phyloP scores from a whole-genome alignment of 164 flowering plant species.

The Vitis rotundifolia region DNA sequence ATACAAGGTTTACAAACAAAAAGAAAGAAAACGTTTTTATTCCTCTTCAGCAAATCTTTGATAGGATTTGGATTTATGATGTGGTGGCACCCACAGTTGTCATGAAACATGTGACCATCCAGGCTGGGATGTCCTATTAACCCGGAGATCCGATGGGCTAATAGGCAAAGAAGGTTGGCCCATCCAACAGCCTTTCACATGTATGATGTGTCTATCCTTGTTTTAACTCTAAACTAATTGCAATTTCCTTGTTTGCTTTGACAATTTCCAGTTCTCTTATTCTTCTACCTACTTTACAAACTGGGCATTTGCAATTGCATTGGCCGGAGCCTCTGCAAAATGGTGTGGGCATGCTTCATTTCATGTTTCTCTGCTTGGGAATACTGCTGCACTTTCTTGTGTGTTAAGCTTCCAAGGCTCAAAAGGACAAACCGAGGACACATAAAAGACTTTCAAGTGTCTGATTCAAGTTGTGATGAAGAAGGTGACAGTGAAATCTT shows the following conservation, averaged over 20 bases:
- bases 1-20: too few relatives aligned
- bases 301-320: slow-evolving; percentile 45
- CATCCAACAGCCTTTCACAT: too few relatives aligned
- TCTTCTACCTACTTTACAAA: slow-evolving; percentile 51
- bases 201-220: too few relatives aligned
- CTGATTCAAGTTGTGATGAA: slow-evolving; percentile 1
- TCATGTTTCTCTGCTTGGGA: slow-evolving; percentile 36
- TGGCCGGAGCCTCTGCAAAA: slow-evolving; percentile 31
- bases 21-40: too few relatives aligned
- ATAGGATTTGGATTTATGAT: too few relatives aligned
- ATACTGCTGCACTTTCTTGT: slow-evolving; percentile 39
- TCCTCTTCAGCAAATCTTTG: too few relatives aligned
- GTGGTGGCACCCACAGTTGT: too few relatives aligned
- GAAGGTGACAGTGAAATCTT: slow-evolving; percentile 19
- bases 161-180: too few relatives aligned
- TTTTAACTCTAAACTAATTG: neutral
- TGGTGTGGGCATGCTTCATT: slow-evolving; percentile 35
- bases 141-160: too few relatives aligned
- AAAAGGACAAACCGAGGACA: slow-evolving; percentile 14
- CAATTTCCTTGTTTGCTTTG: neutral
- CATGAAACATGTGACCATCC: too few relatives aligned
- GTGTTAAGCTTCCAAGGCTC: slow-evolving; percentile 21
- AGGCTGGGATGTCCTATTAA: too few relatives aligned
- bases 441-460: slow-evolving; percentile 21
- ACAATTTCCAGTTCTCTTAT: slow-evolving; percentile 51